Evolutionary conservation across 2,329 filamentous ascomycete species (phyloP).

Genomic region (Aspergillus aculeatinus): DNA sequence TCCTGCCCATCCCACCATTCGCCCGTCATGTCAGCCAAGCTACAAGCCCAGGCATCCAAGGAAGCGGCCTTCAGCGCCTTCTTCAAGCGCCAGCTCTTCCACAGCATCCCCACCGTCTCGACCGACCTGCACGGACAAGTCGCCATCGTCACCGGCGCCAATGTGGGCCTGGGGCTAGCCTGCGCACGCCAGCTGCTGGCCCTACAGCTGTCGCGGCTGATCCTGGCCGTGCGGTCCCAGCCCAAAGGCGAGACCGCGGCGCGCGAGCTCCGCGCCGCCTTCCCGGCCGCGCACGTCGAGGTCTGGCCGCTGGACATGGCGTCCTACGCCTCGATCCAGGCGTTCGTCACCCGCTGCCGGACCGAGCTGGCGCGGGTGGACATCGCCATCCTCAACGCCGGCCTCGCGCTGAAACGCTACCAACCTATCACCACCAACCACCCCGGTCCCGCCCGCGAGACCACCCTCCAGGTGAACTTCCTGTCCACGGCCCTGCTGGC

Average conservation of each 20-base stretch:
- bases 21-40: too few species aligned
- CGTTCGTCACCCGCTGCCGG: slow-evolving; percentile 40
- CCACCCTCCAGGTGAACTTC: slow-evolving; percentile 41
- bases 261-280: not conserved
- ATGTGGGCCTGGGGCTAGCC: not conserved
- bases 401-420: slow-evolving; percentile 27
- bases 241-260: not conserved
- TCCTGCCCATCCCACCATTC: too few species aligned
- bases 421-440: not conserved
- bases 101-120: too few species aligned
- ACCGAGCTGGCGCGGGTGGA: slow-evolving; percentile 40
- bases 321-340: slow-evolving; percentile 47
- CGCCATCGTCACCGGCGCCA: not conserved
- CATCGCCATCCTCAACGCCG: slow-evolving; percentile 50
- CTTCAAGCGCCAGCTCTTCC: too few species aligned
- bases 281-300: slow-evolving; percentile 32
- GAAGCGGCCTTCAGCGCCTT: too few species aligned
- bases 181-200: not conserved
- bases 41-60: too few species aligned
- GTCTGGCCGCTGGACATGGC: slow-evolving; percentile 54
- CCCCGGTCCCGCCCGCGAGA: slow-evolving; percentile 13
- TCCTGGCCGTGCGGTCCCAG: not conserved
- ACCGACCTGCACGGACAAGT: not conserved
- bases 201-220: not conserved
- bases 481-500: slow-evolving; percentile 28